Percentiles rank a stretch among this genome's conserved stretches.
Evolutionary conservation across 352 stramenopile species (phyloP).

Genomic region (Blastocystis hominis): DNA sequence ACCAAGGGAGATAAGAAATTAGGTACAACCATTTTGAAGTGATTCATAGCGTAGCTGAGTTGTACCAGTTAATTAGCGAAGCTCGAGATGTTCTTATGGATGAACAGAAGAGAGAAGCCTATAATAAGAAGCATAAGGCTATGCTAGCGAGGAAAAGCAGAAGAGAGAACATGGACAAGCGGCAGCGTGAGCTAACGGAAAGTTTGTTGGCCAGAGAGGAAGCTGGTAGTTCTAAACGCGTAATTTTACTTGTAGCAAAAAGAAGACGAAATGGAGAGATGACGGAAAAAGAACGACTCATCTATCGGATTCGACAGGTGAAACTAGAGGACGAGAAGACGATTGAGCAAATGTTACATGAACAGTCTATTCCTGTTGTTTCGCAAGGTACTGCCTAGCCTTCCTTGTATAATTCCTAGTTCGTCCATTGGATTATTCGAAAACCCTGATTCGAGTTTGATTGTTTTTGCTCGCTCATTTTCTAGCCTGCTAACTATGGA

Average conservation of each 20-base stretch:
- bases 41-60: background rate
- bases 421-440: background rate
- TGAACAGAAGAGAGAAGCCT: background rate
- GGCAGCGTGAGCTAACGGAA: conserved; percentile 28
- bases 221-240: background rate
- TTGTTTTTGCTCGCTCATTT: background rate
- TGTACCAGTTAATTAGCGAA: conserved; percentile 37
- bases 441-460: background rate
- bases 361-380: background rate
- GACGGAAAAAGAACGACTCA: background rate
- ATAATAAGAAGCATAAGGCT: conserved; percentile 40
- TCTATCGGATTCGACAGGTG: background rate
- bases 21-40: background rate
- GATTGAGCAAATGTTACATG: background rate
- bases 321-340: background rate
- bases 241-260: background rate
- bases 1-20: conserved; percentile 24
- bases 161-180: conserved; percentile 52
- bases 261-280: conserved; percentile 11
- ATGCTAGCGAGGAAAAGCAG: conserved; percentile 26
- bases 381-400: background rate
- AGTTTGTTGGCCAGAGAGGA: conserved; percentile 1
- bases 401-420: background rate
- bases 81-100: conserved; percentile 33
- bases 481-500: conserved; percentile 29